A percentile compares a stretch with the other conserved stretches of the same genome.
These are phyloP conservation scores for Vigna nakashimae DNA, from an alignment of 306 rosid genomes.

Conservation along the genomic window DNA sequence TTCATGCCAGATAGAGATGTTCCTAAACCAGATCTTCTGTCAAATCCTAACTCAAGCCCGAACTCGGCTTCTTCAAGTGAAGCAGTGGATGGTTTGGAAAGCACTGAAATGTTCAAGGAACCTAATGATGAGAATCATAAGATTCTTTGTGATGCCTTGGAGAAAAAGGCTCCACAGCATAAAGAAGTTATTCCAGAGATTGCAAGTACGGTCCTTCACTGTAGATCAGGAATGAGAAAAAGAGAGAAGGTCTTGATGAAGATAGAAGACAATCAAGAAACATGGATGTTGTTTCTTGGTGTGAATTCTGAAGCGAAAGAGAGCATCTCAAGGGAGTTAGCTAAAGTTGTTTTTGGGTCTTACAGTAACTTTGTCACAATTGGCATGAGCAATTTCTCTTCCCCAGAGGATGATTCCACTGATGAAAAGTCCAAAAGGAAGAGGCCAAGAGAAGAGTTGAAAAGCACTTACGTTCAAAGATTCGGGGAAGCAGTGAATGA, in stretches of 20 bases:
- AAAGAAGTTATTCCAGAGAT: conserved; percentile 62
- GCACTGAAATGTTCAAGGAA: conserved; percentile 64
- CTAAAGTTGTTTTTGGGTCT: conserved; percentile 80
- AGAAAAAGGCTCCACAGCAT: conserved; percentile 62
- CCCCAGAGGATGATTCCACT: conserved; percentile 36
- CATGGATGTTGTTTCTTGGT: conserved; percentile 74
- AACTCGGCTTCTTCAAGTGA: conserved; percentile 94
- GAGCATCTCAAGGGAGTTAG: conserved; percentile 71
- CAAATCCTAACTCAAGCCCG: conserved; percentile 91
- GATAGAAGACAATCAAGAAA: conserved; percentile 58
- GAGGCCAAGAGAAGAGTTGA: conserved; percentile 61
- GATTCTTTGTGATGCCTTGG: conserved; percentile 69
- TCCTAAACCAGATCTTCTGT: conserved; percentile 81
- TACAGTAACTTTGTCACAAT: conserved; percentile 56
- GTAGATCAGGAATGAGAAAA: conserved; percentile 68
- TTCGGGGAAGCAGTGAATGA: conserved; percentile 82
- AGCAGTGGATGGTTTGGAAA: conserved; percentile 65
- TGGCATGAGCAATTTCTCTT: conserved; percentile 55
- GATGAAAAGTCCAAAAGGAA: conserved; percentile 51
- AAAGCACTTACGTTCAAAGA: conserved; percentile 63
- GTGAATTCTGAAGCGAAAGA: conserved; percentile 62
- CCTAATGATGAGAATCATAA: conserved; percentile 62
- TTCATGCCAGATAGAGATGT: conserved; percentile 55
- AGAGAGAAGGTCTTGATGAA: conserved; percentile 27
- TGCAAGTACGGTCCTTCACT: conserved; percentile 61